These are phyloP conservation scores for Blumeria graminis DNA, from an alignment of 2,329 filamentous ascomycete species.

Conservation along the genomic window DNA sequence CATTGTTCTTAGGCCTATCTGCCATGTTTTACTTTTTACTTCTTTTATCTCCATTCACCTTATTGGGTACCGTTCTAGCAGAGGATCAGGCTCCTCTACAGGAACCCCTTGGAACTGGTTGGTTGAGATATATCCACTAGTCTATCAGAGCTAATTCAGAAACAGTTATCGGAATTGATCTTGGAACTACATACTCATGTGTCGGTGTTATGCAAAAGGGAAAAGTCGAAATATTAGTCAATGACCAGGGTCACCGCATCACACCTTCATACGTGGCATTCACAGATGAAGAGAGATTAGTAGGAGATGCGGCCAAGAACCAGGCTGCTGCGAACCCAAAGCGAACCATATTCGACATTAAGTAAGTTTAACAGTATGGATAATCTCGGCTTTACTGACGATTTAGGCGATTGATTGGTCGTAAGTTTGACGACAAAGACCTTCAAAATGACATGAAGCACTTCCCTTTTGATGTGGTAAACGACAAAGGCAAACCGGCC, in stretches of 20 bases:
- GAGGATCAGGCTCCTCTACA: constrained; percentile 40
- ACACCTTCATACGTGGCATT: constrained; percentile 90
- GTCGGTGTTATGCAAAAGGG: constrained; percentile 92
- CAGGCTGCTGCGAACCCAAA: constrained; percentile 61
- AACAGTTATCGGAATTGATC: constrained; percentile 75
- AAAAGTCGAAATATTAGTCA: constrained; percentile 86
- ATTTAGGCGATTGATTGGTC: constrained; percentile 54
- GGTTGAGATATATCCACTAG: constrained; percentile 2
- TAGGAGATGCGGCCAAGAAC: constrained; percentile 95
- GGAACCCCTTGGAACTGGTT: constrained; percentile 55
- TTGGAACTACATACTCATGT: constrained; percentile 75
- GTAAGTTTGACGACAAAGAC: constrained; percentile 63
- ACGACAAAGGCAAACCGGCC: constrained; percentile 74
- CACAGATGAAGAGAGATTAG: constrained; percentile 87
- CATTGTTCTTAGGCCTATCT: constrained; percentile 61
- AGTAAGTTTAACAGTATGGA: constrained; percentile 31
- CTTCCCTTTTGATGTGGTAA: constrained; percentile 86
- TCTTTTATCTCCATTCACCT: constrained; percentile 66
- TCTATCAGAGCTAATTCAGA: background rate
- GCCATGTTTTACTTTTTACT: constrained; percentile 78
- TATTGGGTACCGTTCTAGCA: constrained; percentile 52
- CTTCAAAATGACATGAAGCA: constrained; percentile 90
- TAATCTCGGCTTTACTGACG: constrained; percentile 14
- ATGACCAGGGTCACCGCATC: constrained; percentile 92
- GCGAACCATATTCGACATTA: constrained; percentile 60